Conservation (phyloP, 2,329 filamentous ascomycete species). For the Esteya vermicola region DNA sequence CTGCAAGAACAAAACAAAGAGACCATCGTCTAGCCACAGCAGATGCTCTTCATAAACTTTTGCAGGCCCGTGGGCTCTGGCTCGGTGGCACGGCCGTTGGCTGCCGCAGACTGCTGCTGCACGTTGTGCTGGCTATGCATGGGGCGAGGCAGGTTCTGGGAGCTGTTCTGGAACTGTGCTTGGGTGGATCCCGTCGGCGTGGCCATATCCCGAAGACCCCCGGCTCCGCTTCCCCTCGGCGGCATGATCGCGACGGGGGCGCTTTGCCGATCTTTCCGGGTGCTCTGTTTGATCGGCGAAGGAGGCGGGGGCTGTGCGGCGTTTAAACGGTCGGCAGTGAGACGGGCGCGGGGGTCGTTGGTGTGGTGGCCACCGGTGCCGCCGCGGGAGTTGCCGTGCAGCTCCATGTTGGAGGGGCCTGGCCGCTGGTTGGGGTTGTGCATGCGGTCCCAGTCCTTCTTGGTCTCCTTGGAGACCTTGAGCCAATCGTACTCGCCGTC, state of each 20-base stretch:
- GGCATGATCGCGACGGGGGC: constrained; percentile 56
- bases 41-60: constrained; percentile 85
- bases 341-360: constrained; percentile 38
- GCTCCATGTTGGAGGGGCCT: constrained; percentile 71
- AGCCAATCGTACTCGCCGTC: constrained; percentile 99
- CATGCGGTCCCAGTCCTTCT: constrained; percentile 68
- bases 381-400: constrained; percentile 59
- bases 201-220: constrained; percentile 59
- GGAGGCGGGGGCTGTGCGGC: constrained; percentile 81
- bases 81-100: constrained; percentile 45
- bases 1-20: neutral
- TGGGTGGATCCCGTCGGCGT: constrained; percentile 85
- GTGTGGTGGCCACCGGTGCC: constrained; percentile 51
- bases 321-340: constrained; percentile 84
- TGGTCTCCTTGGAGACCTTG: constrained; percentile 70
- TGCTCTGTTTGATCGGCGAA: constrained; percentile 69
- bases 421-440: constrained; percentile 67
- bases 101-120: constrained; percentile 16
- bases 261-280: constrained; percentile 62
- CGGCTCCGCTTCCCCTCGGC: constrained; percentile 64
- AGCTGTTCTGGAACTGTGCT: constrained; percentile 93
- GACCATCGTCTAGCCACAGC: constrained; percentile 53
- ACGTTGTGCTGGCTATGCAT: constrained; percentile 40
- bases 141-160: constrained; percentile 63
- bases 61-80: constrained; percentile 70